These are phyloP conservation scores for Ophiostoma ips DNA, from an alignment of 2,329 filamentous ascomycete species.

Conservation along the genomic window DNA sequence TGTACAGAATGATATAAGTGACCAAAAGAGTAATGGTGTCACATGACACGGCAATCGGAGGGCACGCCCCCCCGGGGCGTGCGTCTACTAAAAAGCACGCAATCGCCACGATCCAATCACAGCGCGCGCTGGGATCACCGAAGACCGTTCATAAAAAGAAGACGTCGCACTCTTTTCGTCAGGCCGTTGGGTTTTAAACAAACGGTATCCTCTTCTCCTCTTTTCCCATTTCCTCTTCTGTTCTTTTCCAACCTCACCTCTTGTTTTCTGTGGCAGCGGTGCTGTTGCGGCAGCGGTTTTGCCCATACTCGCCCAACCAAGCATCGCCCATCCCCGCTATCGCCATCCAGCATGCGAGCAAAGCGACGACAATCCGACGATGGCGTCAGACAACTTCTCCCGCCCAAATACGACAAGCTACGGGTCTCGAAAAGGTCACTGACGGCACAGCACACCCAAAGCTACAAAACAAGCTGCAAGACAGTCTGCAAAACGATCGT, in stretches of 20 bases:
- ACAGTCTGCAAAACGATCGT: not conserved
- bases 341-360: not conserved
- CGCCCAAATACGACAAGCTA: not conserved
- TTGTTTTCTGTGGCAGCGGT: slow-evolving; percentile 5
- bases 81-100: slow-evolving; percentile 8
- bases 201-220: not conserved
- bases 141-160: slow-evolving; percentile 1
- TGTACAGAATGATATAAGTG: no score
- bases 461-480: not conserved
- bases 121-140: not conserved
- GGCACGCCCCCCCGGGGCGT: not conserved
- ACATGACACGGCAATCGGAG: slow-evolving; percentile 1
- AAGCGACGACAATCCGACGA: not conserved
- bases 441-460: not conserved
- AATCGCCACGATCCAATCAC: slow-evolving; percentile 11
- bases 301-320: not conserved
- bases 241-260: slow-evolving; percentile 4
- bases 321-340: not conserved
- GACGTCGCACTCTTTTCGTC: not conserved
- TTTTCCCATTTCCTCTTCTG: not conserved
- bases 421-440: not conserved
- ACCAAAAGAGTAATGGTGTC: not conserved
- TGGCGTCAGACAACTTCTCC: not conserved
- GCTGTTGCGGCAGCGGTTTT: not conserved
- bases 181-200: not conserved